Conservation (phyloP, 495 filamentous ascomycete genomes). For the Daldinia bambusicola region DNA sequence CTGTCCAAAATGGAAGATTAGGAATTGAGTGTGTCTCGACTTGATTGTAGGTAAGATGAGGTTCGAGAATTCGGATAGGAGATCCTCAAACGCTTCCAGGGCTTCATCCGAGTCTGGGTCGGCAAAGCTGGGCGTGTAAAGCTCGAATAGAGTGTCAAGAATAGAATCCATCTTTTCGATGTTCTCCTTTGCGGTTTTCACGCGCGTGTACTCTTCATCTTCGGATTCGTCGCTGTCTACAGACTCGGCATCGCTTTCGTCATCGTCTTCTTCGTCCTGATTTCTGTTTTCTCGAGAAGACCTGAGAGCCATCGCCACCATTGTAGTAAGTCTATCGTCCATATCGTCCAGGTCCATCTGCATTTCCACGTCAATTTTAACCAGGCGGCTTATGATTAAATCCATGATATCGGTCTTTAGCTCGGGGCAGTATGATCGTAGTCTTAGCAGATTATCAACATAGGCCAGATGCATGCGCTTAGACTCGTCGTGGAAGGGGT, state of each 20-base stretch:
- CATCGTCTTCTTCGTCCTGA: conserved; percentile 66
- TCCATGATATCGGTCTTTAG: conserved; percentile 85
- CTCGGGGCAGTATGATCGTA: conserved; percentile 80
- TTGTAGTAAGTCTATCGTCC: conserved; percentile 62
- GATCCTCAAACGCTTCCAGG: conserved; percentile 69
- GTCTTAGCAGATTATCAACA: conserved; percentile 77
- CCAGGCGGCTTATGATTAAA: conserved; percentile 81
- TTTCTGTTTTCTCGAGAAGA: conserved; percentile 46
- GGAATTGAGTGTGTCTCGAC: conserved; percentile 87
- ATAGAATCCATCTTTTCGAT: conserved; percentile 94
- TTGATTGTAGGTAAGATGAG: conserved; percentile 90
- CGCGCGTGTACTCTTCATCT: conserved; percentile 56
- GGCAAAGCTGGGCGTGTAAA: conserved; percentile 76
- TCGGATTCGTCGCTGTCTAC: conserved; percentile 61
- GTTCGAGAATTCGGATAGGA: conserved; percentile 82
- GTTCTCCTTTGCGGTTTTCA: conserved; percentile 76
- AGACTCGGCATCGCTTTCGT: conserved; percentile 68
- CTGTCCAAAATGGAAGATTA: conserved; percentile 94
- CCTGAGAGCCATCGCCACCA: conserved; percentile 57
- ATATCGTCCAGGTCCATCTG: conserved; percentile 91
- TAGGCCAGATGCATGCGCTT: conserved; percentile 79
- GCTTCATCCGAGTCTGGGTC: conserved; percentile 61
- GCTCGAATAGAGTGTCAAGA: conserved; percentile 85
- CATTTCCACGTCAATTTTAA: conserved; percentile 94
- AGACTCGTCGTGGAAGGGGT: conserved; percentile 78